These are phyloP conservation scores for Leptomonas seymouri DNA, from an alignment of 208 protist genomes.

Conservation along the genomic window DNA sequence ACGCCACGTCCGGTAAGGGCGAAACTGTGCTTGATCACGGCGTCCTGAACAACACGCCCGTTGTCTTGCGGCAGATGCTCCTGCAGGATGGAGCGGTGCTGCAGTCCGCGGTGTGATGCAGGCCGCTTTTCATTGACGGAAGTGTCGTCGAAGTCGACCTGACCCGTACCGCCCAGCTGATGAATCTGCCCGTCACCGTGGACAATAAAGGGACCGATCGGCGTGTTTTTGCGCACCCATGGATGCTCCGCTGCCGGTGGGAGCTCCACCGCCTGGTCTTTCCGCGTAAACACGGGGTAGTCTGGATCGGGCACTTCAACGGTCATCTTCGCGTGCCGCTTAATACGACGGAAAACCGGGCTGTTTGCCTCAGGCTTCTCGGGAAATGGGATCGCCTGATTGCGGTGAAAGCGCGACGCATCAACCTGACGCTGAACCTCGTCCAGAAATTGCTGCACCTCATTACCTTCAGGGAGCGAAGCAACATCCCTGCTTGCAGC, in stretches of 20 bases:
- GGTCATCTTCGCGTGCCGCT: conserved; percentile 57
- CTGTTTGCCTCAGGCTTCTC: conserved; percentile 64
- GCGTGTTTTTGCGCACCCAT: conserved; percentile 73
- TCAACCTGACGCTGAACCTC: conserved; percentile 57
- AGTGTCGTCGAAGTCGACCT: conserved; percentile 81
- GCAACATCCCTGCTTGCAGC: not conserved
- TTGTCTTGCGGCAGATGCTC: conserved; percentile 69
- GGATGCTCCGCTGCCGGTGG: conserved; percentile 67
- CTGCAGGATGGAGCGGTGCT: conserved; percentile 66
- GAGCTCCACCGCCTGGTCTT: conserved; percentile 53
- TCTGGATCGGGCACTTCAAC: conserved; percentile 50
- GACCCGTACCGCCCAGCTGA: conserved; percentile 69
- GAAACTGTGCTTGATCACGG: conserved; percentile 80
- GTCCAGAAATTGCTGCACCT: conserved; percentile 67
- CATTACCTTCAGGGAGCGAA: conserved; percentile 32
- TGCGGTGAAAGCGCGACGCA: conserved; percentile 38
- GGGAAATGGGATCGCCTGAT: conserved; percentile 68
- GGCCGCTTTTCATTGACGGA: conserved; percentile 38
- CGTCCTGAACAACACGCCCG: conserved; percentile 69
- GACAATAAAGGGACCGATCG: conserved; percentile 71
- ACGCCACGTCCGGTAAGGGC: conserved; percentile 78
- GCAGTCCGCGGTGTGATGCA: conserved; percentile 61
- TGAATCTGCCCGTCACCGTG: conserved; percentile 85
- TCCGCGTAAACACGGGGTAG: conserved; percentile 59
- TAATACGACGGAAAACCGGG: conserved; percentile 70